Evolutionary conservation across 2,329 filamentous ascomycete genomes (phyloP).

Genomic region (Rhytidhysteron rufulum): DNA sequence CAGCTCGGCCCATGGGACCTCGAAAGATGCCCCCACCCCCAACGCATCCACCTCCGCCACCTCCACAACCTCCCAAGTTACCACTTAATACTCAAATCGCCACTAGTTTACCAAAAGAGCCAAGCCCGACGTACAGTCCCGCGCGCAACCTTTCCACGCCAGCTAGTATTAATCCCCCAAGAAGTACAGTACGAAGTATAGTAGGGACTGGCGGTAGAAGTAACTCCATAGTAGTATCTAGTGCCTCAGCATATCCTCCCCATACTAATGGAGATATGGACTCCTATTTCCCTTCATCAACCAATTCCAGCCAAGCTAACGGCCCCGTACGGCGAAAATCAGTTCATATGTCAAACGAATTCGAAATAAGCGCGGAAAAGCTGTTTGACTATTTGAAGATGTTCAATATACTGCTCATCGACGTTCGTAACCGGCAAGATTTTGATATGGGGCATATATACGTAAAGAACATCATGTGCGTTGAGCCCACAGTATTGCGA

Average conservation of each 20-base stretch:
- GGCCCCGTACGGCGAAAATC: slow-evolving; percentile 34
- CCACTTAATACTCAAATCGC: slow-evolving; percentile 50
- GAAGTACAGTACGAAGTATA: slow-evolving; percentile 61
- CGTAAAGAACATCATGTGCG: slow-evolving; percentile 77
- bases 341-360: slow-evolving; percentile 53
- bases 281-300: slow-evolving; percentile 41
- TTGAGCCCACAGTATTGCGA: slow-evolving; percentile 76
- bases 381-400: slow-evolving; percentile 67
- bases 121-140: slow-evolving; percentile 75
- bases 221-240: slow-evolving; percentile 48
- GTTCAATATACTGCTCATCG: slow-evolving; percentile 74
- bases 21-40: slow-evolving; percentile 47
- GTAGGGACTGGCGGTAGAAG: slow-evolving; percentile 54
- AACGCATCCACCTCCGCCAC: slow-evolving; percentile 19
- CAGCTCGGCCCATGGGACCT: slow-evolving; percentile 42
- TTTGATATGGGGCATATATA: slow-evolving; percentile 90
- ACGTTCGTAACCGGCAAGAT: slow-evolving; percentile 73
- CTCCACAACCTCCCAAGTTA: slow-evolving; percentile 41
- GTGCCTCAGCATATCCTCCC: slow-evolving; percentile 33
- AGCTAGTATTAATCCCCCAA: slow-evolving; percentile 61
- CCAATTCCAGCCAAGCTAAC: slow-evolving; percentile 10
- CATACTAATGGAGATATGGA: slow-evolving; percentile 30
- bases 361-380: slow-evolving; percentile 64
- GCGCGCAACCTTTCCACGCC: slow-evolving; percentile 66
- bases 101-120: slow-evolving; percentile 63